These are phyloP conservation scores for Komagataea norvegica DNA, from an alignment of 1,139 yeast genomes.

Conservation along the genomic window DNA sequence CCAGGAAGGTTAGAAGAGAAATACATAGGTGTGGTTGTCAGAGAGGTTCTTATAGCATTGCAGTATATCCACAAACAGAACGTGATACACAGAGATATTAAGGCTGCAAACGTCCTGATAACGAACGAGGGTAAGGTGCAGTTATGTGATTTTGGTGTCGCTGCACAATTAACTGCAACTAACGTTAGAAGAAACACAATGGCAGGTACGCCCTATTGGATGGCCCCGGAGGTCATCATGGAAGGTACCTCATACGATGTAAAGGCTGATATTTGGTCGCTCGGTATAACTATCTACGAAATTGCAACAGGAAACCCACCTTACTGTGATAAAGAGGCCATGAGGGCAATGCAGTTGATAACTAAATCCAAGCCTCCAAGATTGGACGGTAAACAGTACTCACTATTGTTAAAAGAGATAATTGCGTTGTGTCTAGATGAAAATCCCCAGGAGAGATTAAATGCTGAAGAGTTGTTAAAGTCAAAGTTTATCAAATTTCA, in stretches of 20 bases:
- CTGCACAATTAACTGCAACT: conserved; percentile 83
- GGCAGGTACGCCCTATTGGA: conserved; percentile 99
- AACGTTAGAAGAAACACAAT: conserved; percentile 83
- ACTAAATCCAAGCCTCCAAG: conserved; percentile 93
- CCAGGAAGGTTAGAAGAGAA: conserved; percentile 88
- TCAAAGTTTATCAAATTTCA: conserved; percentile 66
- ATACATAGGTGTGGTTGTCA: conserved; percentile 71
- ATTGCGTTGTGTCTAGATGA: conserved; percentile 92
- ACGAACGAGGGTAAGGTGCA: conserved; percentile 87
- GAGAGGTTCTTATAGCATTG: conserved; percentile 77
- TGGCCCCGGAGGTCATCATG: conserved; percentile 98
- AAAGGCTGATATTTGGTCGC: conserved; percentile 89
- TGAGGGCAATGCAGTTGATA: conserved; percentile 91
- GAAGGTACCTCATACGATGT: conserved; percentile 85
- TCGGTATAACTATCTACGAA: conserved; percentile 92
- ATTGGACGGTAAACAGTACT: conserved; percentile 83
- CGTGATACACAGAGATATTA: conserved; percentile 91
- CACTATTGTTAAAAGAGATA: conserved; percentile 73
- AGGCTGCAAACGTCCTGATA: conserved; percentile 90
- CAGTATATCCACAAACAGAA: conserved; percentile 82
- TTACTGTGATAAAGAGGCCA: conserved; percentile 89
- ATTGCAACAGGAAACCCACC: conserved; percentile 98
- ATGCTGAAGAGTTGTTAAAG: conserved; percentile 79
- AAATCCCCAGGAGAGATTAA: conserved; percentile 80
- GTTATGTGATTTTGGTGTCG: conserved; percentile 96